Evolutionary conservation across 1,139 yeast genomes (phyloP), one percentile per base, ranked within the genome.

Genomic region (Blastobotrys elegans): DNA sequence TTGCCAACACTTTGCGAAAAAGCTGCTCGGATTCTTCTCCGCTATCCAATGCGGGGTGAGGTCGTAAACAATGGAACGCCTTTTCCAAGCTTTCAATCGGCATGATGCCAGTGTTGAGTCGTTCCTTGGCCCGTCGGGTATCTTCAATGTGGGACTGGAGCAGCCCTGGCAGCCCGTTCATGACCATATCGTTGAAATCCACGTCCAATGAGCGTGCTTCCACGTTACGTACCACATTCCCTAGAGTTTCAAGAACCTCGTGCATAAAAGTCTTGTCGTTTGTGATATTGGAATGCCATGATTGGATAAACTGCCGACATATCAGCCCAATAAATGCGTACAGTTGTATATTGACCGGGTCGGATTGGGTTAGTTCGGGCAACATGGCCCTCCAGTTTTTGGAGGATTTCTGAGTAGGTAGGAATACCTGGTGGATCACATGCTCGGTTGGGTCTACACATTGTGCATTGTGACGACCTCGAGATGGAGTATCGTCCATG

Each of bases 41-140:
- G 20, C 47, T 45, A 5, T 51, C 59, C 62, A 70, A 70, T 53
- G 74, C 86, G 62, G 66, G 78, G 69, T 73, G 85, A 59, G 70
- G 82, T 65, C 70, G 58, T 5, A 70, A 39, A 2, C 60, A 53
- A 46, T 67, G 66, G 52, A 69, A 70, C 2, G 68, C 67, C 3
- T 58, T 59, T 31, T 63, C 67, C 14, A 66, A 50, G 6, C 61
- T 54, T 26, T 55, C 64, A 27, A 54, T 57, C 2, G 69, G 70
- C 18, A 58, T 26, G 26, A 49, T 26, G 1, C 53, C 57, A n/a
- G 45, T 40, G 24, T 18, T 31, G 22, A 16, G 40, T 22, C 67
- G 57, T 13, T 46, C 50, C 20, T 52, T 43, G 3, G 64, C 62
- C 43, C 47, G 51, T 20, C 64, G 50, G 36, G 59, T 59, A 47